phyloP scores from a whole-genome alignment of 2,329 filamentous ascomycete species.

The Corynespora cassiicola region DNA sequence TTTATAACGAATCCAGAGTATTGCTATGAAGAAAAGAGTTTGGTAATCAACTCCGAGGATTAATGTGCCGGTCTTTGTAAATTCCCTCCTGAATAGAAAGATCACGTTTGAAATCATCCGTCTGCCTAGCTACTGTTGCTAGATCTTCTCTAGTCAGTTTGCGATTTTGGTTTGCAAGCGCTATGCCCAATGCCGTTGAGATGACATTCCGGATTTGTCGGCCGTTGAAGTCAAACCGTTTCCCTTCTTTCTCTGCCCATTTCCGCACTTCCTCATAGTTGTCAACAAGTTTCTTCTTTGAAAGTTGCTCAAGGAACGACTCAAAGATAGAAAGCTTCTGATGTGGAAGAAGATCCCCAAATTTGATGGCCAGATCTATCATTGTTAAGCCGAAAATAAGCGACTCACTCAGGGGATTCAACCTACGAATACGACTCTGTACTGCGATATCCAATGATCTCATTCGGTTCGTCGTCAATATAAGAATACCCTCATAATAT shows the following conservation, averaged over 20 bases:
- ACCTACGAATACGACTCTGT: slow-evolving; percentile 22
- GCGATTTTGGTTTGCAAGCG: no score
- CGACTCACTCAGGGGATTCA: no score
- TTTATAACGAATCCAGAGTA: no score
- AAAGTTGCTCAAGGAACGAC: slow-evolving; percentile 44
- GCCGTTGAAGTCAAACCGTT: slow-evolving; percentile 36
- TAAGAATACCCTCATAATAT: slow-evolving; percentile 50
- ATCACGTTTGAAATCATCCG: no score
- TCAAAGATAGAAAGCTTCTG: slow-evolving; percentile 21
- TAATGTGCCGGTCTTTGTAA: no score
- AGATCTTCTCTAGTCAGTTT: no score
- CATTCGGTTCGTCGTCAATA: slow-evolving; percentile 51
- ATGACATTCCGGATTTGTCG: slow-evolving; percentile 47
- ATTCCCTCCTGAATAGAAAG: no score
- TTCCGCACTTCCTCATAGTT: slow-evolving; percentile 30
- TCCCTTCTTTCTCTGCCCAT: slow-evolving; percentile 8
- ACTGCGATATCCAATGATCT: slow-evolving; percentile 46
- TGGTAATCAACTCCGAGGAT: no score
- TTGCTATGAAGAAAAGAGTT: no score
- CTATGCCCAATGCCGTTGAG: slow-evolving; percentile 7
- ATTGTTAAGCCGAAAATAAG: neutral
- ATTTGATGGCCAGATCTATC: slow-evolving; percentile 52
- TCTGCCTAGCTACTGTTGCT: no score
- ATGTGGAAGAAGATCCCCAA: slow-evolving; percentile 49
- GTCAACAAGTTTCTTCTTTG: slow-evolving; percentile 36